These are phyloP conservation scores for Aspergillus amoenus DNA, from an alignment of 2,329 filamentous ascomycete species.

Conservation along the genomic window DNA sequence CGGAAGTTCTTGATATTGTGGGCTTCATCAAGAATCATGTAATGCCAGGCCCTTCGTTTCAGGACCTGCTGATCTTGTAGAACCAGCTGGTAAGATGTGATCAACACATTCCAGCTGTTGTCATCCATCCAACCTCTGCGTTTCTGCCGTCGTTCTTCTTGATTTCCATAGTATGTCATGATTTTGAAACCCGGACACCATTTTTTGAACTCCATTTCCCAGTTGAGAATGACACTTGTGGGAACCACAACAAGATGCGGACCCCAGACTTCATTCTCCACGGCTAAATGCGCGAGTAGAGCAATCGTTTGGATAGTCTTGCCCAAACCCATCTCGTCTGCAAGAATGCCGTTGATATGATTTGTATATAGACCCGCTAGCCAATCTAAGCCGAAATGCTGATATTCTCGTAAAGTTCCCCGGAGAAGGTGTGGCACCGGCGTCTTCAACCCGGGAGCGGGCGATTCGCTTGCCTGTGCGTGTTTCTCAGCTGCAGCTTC, in stretches of 20 bases:
- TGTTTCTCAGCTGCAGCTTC: conserved; percentile 35
- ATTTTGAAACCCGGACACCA: conserved; percentile 97
- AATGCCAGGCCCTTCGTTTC: conserved; percentile 91
- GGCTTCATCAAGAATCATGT: conserved; percentile 96
- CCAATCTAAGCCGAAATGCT: conserved; percentile 97
- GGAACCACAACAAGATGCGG: conserved; percentile 95
- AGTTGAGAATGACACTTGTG: conserved; percentile 97
- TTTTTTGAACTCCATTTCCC: conserved; percentile 99
- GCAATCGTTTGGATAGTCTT: conserved; percentile 99
- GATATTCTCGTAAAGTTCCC: conserved; percentile 89
- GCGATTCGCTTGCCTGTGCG: conserved; percentile 39
- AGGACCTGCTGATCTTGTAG: conserved; percentile 92
- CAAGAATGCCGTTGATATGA: conserved; percentile 91
- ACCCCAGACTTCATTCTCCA: conserved; percentile 88
- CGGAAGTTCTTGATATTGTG: conserved; percentile 99
- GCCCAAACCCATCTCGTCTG: conserved; percentile 97
- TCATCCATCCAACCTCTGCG: conserved; percentile 91
- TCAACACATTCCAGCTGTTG: conserved; percentile 93
- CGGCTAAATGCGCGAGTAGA: conserved; percentile 86
- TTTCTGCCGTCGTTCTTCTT: conserved; percentile 88
- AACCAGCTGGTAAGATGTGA: conserved; percentile 96
- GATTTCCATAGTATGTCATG: conserved; percentile 90
- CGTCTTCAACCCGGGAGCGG: conserved; percentile 56
- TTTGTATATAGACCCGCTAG: conserved; percentile 89
- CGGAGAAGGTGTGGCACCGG: conserved; percentile 80